Percentiles rank a stretch among this genome's conserved stretches.
Evolutionary conservation across 75 land plant genomes (phyloP).

Genomic region (Adiantum capillusveneris): DNA sequence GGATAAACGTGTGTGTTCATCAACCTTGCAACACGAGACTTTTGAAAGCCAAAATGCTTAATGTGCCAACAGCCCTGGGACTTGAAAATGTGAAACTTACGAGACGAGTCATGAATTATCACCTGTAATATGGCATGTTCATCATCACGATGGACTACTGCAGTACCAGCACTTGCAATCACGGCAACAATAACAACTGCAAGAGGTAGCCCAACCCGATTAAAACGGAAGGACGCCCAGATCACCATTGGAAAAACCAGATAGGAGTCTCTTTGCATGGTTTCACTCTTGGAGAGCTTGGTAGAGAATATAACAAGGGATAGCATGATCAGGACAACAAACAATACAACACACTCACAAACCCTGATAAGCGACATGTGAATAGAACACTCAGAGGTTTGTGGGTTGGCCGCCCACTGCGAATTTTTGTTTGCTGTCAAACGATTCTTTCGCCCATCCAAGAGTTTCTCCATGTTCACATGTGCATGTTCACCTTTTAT

Average conservation of each 20-base stretch:
- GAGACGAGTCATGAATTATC: too few species aligned
- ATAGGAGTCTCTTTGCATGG: constrained; percentile 19
- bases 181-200: constrained; percentile 26
- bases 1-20: too few species aligned
- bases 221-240: constrained; percentile 33
- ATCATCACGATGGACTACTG: constrained; percentile 4
- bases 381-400: constrained; percentile 6
- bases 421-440: too few species aligned
- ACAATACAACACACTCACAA: constrained; percentile 15
- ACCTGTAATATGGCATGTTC: constrained; percentile 24
- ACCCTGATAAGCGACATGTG: constrained; percentile 7
- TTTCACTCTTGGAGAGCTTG: not conserved
- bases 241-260: constrained; percentile 28
- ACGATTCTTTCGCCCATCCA: too few species aligned
- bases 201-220: constrained; percentile 25
- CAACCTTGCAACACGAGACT: too few species aligned
- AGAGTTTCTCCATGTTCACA: too few species aligned
- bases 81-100: too few species aligned
- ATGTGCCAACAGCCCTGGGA: too few species aligned
- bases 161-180: constrained; percentile 28
- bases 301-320: constrained; percentile 23
- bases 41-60: too few species aligned
- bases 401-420: too few species aligned
- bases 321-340: constrained; percentile 18
- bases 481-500: too few species aligned